Percentiles rank a stretch among this genome's conserved stretches.
These are phyloP conservation scores for Yamadazyma triangularis DNA, from an alignment of 1,139 yeast genomes.

Conservation along the genomic window DNA sequence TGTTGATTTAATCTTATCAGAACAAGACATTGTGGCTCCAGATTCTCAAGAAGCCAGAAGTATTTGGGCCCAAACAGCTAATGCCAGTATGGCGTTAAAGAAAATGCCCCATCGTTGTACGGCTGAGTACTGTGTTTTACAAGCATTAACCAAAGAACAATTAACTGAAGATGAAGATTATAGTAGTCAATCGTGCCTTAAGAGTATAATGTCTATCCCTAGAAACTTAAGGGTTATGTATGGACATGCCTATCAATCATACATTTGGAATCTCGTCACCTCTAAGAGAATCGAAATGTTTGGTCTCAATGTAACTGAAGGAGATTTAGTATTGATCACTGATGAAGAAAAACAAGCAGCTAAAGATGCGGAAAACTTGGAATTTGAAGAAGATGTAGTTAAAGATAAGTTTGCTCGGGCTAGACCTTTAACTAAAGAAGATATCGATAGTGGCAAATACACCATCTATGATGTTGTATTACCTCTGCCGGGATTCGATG, in stretches of 20 bases:
- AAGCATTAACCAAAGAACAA: conserved; percentile 46
- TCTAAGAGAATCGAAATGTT: conserved; percentile 68
- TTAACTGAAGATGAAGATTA: conserved; percentile 45
- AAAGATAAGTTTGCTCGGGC: conserved; percentile 56
- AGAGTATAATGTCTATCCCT: conserved; percentile 88
- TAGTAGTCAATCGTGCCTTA: conserved; percentile 52
- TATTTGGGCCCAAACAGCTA: conserved; percentile 72
- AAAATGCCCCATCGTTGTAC: conserved; percentile 83
- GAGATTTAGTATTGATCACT: conserved; percentile 70
- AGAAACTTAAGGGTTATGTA: conserved; percentile 91
- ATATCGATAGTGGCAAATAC: conserved; percentile 54
- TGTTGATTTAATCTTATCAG: conserved; percentile 71
- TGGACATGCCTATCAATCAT: conserved; percentile 96
- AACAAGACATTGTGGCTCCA: conserved; percentile 80
- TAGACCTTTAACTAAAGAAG: conserved; percentile 68
- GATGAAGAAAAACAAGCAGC: conserved; percentile 17
- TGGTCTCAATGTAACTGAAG: conserved; percentile 69
- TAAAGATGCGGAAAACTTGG: conserved; percentile 41
- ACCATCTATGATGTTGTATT: conserved; percentile 80
- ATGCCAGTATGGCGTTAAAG: conserved; percentile 61
- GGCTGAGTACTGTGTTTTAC: conserved; percentile 76
- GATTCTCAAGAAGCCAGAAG: conserved; percentile 78
- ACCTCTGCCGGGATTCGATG: conserved; percentile 93
- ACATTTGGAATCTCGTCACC: conserved; percentile 87
- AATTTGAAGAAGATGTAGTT: conserved; percentile 60